Evolutionary conservation across 495 filamentous ascomycete species (phyloP), one percentile per base, ranked within the genome.

Genomic region (Neurospora sp.): DNA sequence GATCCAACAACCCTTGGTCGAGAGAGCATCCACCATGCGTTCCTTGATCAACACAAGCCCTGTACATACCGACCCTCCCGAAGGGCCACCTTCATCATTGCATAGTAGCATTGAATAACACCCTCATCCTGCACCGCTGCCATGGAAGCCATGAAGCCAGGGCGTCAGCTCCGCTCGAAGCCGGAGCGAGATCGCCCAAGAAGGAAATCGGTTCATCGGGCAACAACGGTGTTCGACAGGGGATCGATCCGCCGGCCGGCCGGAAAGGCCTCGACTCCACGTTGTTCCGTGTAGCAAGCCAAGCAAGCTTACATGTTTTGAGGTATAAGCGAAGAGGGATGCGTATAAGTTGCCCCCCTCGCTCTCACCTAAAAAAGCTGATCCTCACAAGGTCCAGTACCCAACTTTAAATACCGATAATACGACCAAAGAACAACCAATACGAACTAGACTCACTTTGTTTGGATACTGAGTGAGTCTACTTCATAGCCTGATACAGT

Each of bases 121-220:
- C 22, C 22, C 53, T 16, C 53, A 61, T 61, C 42, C 40, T 70
- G 75, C 69, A 72, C 73, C 69, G 77, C 73, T 73, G 71, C 42
- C 75, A 71, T 78, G 74, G 75, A 53, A 72, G 68, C 22, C 38
- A 31, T 35, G 53, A 31, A 61, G 53, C 22, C 22, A 61, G 22
- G 69, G 31, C 45, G 37, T 71, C 79, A 79, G 79, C 73, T 78
- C 68, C 22, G 53, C 70, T 74, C 69, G 35, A 71, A 45, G 79
- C 79, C 79, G 80, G 79, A 77, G 78, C 78, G 73, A 79, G 65
- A 59, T 73, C 44, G 73, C 72, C 74, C 69, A 71, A 69, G 73
- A 74, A 75, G 73, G 73, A 61, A 61, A 31, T 61, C 22, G 53
- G 27, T 61, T 61, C 53, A 16, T 61, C 16, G 53, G 53, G 12